These are phyloP conservation scores for Lentinus brumalis DNA, from an alignment of 768 basidiomycete species.

Conservation along the genomic window DNA sequence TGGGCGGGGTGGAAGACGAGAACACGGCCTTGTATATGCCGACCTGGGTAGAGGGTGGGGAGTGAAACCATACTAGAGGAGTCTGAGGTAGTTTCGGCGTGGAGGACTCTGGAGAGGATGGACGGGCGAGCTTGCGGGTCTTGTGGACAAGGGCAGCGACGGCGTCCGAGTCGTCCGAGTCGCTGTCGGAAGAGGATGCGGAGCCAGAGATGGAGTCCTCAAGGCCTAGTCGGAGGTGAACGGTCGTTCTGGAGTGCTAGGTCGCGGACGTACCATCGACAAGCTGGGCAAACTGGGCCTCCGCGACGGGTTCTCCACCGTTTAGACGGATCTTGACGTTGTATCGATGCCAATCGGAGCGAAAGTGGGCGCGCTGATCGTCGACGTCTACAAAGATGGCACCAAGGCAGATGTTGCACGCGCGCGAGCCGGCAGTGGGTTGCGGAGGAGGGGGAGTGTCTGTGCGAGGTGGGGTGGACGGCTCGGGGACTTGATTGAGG, in stretches of 20 bases:
- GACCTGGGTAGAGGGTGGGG: conserved; percentile 83
- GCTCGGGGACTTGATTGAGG: conserved; percentile 38
- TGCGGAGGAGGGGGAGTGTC: conserved; percentile 31
- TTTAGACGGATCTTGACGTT: conserved; percentile 84
- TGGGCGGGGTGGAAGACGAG: conserved; percentile 44
- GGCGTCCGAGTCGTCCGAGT: conserved; percentile 62
- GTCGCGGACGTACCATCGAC: conserved; percentile 66
- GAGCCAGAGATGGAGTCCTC: conserved; percentile 94
- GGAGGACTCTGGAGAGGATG: conserved; percentile 46
- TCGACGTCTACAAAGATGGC: conserved; percentile 71
- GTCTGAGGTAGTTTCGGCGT: conserved; percentile 50
- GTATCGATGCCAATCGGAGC: conserved; percentile 97
- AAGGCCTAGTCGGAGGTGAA: conserved; percentile 46
- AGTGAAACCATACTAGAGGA: conserved; percentile 89
- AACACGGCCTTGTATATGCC: conserved; percentile 85
- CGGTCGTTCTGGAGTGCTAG: background rate
- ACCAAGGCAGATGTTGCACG: conserved; percentile 75
- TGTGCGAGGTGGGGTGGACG: conserved; percentile 35
- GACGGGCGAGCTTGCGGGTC: conserved; percentile 35
- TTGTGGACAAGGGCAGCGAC: conserved; percentile 62
- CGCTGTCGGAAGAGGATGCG: conserved; percentile 66
- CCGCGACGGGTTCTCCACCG: conserved; percentile 63
- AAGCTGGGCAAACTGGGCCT: conserved; percentile 72
- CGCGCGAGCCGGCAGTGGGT: conserved; percentile 44
- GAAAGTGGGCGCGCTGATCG: conserved; percentile 84